Evolutionary conservation across 805 yeast species (phyloP).

Genomic region (Saturnispora quitensis): DNA sequence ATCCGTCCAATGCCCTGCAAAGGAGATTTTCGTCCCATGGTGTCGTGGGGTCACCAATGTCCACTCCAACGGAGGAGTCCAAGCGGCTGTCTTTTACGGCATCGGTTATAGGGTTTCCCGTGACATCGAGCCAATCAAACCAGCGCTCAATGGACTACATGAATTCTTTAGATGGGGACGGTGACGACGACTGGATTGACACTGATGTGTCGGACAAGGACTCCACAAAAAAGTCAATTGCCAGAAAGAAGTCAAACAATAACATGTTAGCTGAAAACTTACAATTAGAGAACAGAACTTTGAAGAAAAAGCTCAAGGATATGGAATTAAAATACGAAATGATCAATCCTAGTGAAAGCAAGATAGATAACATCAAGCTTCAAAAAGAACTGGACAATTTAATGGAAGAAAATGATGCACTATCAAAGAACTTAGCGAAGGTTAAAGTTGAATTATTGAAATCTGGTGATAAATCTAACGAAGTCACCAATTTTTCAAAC

Average conservation of each 20-base stretch:
- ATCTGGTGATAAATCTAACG: conserved; percentile 1
- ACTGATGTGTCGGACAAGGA: conserved; percentile 11
- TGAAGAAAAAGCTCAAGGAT: conserved; percentile 12
- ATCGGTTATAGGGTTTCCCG: conserved; percentile 13
- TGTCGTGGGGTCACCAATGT: conserved; percentile 19
- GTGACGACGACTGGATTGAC: conserved; percentile 12
- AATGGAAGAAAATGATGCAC: conserved; percentile 8
- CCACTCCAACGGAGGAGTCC: conserved; percentile 8
- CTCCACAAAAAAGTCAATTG: conserved; percentile 1
- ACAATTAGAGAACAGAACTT: conserved; percentile 12
- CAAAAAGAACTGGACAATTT: conserved; percentile 11
- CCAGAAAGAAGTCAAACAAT: conserved; percentile 1
- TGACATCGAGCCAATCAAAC: not conserved
- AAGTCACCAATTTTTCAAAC: conserved; percentile 1
- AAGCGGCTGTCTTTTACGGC: conserved; percentile 20
- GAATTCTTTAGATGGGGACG: conserved; percentile 8
- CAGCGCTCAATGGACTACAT: conserved; percentile 1
- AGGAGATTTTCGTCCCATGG: conserved; percentile 10
- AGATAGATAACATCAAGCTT: conserved; percentile 9
- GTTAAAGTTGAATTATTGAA: conserved; percentile 7
- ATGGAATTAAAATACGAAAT: conserved; percentile 14
- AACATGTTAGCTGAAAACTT: conserved; percentile 10
- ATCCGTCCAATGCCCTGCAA: conserved; percentile 3
- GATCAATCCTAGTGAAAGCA: conserved; percentile 12
- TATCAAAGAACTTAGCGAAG: conserved; percentile 9